phyloP scores from a whole-genome alignment of 441 rosid genomes.

The Pelargonium fulgidum region DNA sequence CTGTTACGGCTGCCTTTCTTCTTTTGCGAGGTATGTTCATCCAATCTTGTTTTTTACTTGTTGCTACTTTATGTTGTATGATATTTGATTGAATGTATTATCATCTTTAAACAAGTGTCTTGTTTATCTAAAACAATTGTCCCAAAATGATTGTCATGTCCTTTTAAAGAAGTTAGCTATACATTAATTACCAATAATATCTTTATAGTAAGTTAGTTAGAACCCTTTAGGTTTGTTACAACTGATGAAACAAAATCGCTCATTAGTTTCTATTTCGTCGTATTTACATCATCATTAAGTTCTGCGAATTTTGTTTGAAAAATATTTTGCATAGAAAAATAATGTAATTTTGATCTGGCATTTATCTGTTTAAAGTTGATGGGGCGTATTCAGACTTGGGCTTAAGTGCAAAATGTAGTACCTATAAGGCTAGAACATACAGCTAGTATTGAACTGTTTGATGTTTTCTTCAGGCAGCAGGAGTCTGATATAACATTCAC shows the following conservation, averaged over 20 bases:
- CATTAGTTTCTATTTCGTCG: neutral
- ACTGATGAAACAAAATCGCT: no score
- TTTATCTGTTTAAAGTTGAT: neutral
- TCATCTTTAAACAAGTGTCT: no score
- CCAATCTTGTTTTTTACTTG: neutral
- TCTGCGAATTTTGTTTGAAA: neutral
- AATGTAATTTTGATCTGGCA: neutral
- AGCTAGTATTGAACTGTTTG: neutral
- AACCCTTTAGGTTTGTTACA: no score
- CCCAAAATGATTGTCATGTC: no score
- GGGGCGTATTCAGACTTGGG: neutral
- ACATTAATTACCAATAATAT: no score
- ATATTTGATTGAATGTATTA: neutral
- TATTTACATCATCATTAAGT: neutral
- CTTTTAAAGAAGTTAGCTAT: no score
- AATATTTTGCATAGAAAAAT: neutral
- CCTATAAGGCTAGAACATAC: neutral
- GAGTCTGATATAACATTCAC: neutral
- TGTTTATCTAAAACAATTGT: no score
- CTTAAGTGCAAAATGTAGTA: neutral
- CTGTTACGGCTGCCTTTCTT: constrained; percentile 48
- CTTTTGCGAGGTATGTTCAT: constrained; percentile 57
- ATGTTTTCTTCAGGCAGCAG: neutral
- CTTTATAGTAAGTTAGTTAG: no score
- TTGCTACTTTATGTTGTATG: neutral